These are phyloP conservation scores for Tetrapyrgos nigripes DNA, from an alignment of 1,284 basidiomycete species.

Conservation along the genomic window DNA sequence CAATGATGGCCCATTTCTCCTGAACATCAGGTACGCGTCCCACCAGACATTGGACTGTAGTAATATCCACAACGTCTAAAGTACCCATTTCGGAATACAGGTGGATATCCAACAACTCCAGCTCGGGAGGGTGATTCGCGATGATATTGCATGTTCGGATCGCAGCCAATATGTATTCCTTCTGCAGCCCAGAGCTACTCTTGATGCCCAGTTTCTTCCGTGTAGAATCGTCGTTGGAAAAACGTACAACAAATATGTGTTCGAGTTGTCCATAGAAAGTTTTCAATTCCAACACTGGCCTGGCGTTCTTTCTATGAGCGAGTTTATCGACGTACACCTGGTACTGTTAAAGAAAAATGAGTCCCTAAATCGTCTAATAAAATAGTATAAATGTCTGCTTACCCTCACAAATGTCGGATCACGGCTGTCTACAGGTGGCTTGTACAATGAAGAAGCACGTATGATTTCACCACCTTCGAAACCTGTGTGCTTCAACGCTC, in stretches of 20 bases:
- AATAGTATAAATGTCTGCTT: slow-evolving; percentile 10
- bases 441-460: slow-evolving; percentile 21
- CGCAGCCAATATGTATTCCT: slow-evolving; percentile 10
- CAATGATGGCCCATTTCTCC: neutral
- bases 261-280: slow-evolving; percentile 29
- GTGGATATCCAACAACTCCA: slow-evolving; percentile 23
- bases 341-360: slow-evolving; percentile 25
- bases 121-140: slow-evolving; percentile 1
- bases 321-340: slow-evolving; percentile 31
- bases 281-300: slow-evolving; percentile 14
- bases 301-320: slow-evolving; percentile 6
- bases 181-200: neutral
- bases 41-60: slow-evolving; percentile 24
- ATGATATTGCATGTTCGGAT: slow-evolving; percentile 1
- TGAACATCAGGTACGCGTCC: slow-evolving; percentile 12
- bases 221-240: neutral
- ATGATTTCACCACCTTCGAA: slow-evolving; percentile 39
- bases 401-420: slow-evolving; percentile 41
- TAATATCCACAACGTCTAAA: slow-evolving; percentile 25
- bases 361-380: neutral
- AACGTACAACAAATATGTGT: slow-evolving; percentile 21
- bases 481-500: slow-evolving; percentile 30
- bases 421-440: slow-evolving; percentile 22
- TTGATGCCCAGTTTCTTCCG: no score
- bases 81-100: slow-evolving; percentile 17